Conservation (phyloP, 371 early-diverging fungal species). For the Entomophthora muscae region DNA sequence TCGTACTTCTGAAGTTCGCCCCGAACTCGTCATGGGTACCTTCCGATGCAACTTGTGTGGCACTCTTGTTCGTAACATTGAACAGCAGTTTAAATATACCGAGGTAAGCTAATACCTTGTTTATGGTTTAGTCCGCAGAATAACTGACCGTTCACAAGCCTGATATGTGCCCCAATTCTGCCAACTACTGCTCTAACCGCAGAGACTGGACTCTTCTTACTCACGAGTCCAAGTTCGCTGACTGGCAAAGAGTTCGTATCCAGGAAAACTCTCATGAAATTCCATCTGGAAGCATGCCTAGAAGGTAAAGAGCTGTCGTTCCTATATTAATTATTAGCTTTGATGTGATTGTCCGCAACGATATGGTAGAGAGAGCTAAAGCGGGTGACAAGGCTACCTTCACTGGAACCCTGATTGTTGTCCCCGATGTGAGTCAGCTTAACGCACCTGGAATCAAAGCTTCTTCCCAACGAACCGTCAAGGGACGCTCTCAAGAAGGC, state of each 20-base stretch:
- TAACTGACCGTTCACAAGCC: constrained; percentile 31
- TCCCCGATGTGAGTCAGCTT: constrained; percentile 84
- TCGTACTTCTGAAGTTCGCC: constrained; percentile 94
- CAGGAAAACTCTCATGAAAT: constrained; percentile 98
- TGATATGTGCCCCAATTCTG: constrained; percentile 72
- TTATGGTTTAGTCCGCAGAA: background rate
- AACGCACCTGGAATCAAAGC: constrained; percentile 41
- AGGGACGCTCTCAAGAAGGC: constrained; percentile 36
- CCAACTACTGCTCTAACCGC: constrained; percentile 66
- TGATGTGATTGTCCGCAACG: constrained; percentile 94
- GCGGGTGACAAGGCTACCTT: constrained; percentile 92
- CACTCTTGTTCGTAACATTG: constrained; percentile 60
- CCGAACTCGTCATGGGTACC: constrained; percentile 86
- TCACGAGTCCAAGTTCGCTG: constrained; percentile 80
- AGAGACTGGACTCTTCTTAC: constrained; percentile 63
- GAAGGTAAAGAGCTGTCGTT: constrained; percentile 34
- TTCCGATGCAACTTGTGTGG: constrained; percentile 89
- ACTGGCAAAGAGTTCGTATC: constrained; percentile 97
- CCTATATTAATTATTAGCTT: constrained; percentile 27
- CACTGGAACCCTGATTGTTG: constrained; percentile 87
- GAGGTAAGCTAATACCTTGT: constrained; percentile 31
- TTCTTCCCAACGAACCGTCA: constrained; percentile 41
- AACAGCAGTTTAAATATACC: constrained; percentile 95
- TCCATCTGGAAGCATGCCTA: constrained; percentile 95
- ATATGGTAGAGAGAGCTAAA: constrained; percentile 90